Conservation (phyloP, 257 asterid species). For the Mitragyna speciosa region DNA sequence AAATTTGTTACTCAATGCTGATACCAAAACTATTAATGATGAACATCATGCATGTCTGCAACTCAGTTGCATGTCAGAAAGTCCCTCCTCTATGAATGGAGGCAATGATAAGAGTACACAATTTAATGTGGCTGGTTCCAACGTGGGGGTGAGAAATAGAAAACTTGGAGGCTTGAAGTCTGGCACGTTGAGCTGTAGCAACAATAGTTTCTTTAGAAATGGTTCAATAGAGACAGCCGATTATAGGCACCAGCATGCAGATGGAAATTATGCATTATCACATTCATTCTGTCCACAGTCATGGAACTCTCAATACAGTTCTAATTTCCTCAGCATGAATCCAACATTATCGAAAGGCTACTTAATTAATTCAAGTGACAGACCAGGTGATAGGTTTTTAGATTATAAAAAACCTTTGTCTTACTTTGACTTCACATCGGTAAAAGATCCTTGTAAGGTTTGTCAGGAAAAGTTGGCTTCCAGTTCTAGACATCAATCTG, state of each 20-base stretch:
- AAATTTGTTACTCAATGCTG: slow-evolving; percentile 26
- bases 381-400: slow-evolving; percentile 38
- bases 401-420: slow-evolving; percentile 39
- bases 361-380: slow-evolving; percentile 40
- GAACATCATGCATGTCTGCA: slow-evolving; percentile 29
- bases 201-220: slow-evolving; percentile 32
- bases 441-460: slow-evolving; percentile 57
- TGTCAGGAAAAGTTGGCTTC: slow-evolving; percentile 40
- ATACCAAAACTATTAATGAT: slow-evolving; percentile 29
- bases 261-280: slow-evolving; percentile 32
- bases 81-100: slow-evolving; percentile 24
- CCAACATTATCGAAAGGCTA: slow-evolving; percentile 51
- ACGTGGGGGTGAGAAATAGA: slow-evolving; percentile 29
- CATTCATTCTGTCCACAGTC: slow-evolving; percentile 31
- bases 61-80: slow-evolving; percentile 20
- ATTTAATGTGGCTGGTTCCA: slow-evolving; percentile 40
- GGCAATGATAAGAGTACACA: slow-evolving; percentile 28
- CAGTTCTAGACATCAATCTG: slow-evolving; percentile 30
- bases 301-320: slow-evolving; percentile 42
- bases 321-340: slow-evolving; percentile 62
- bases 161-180: slow-evolving; percentile 33
- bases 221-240: slow-evolving; percentile 26
- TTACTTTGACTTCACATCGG: slow-evolving; percentile 69
- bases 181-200: slow-evolving; percentile 19
- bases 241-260: slow-evolving; percentile 29